phyloP scores from a whole-genome alignment of 768 basidiomycete genomes.

The Lactifluus volemus region DNA sequence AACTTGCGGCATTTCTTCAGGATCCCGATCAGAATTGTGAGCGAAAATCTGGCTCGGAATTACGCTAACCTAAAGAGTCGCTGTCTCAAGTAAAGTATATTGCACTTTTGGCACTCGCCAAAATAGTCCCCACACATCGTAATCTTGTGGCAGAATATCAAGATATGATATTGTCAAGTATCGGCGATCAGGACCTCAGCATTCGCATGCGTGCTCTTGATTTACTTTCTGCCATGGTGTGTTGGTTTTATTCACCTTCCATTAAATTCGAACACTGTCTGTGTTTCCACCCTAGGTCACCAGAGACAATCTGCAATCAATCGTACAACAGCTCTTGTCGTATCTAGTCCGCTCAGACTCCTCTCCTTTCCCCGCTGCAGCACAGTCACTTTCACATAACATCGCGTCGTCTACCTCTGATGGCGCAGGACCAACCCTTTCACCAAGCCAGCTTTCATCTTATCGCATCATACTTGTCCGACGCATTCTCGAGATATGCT shows the following conservation, averaged over 20 bases:
- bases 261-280: background rate
- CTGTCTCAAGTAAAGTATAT: slow-evolving; percentile 85
- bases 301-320: slow-evolving; percentile 73
- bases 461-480: slow-evolving; percentile 81
- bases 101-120: slow-evolving; percentile 86
- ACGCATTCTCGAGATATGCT: slow-evolving; percentile 79
- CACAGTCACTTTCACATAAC: slow-evolving; percentile 43
- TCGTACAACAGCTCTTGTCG: slow-evolving; percentile 82
- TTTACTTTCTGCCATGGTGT: slow-evolving; percentile 86
- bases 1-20: slow-evolving; percentile 84
- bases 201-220: slow-evolving; percentile 96
- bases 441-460: slow-evolving; percentile 65
- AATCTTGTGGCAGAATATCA: slow-evolving; percentile 88
- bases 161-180: slow-evolving; percentile 79
- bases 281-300: slow-evolving; percentile 51
- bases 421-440: slow-evolving; percentile 28
- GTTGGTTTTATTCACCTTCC: background rate
- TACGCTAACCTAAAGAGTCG: background rate
- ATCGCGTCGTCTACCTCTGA: slow-evolving; percentile 35
- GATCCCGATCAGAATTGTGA: slow-evolving; percentile 93
- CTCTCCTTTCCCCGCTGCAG: slow-evolving; percentile 47
- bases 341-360: slow-evolving; percentile 66
- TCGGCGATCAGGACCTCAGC: slow-evolving; percentile 90
- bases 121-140: slow-evolving; percentile 90
- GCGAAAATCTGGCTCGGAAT: slow-evolving; percentile 27